phyloP scores from a whole-genome alignment of 352 stramenopile species.

The Stephanocyclus meneghinianus region DNA sequence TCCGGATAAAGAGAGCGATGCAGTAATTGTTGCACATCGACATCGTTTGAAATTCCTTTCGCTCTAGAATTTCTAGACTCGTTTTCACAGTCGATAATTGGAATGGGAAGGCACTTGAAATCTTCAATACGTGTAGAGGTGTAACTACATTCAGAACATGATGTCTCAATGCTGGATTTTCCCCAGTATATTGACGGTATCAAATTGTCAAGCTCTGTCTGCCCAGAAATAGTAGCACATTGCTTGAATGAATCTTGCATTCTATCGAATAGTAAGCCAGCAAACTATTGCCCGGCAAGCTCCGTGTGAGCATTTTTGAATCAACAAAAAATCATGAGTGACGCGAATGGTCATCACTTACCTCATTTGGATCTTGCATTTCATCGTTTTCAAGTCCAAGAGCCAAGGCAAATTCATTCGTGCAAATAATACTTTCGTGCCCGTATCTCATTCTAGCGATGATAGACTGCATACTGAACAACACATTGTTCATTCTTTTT shows the following conservation, averaged over 20 bases:
- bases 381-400: conserved; percentile 75
- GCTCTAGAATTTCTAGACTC: conserved; percentile 40
- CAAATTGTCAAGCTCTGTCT: conserved; percentile 53
- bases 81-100: conserved; percentile 54
- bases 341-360: conserved; percentile 14
- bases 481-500: conserved; percentile 60
- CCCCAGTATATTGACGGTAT: conserved; percentile 69
- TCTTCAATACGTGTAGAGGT: conserved; percentile 57
- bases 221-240: conserved; percentile 30
- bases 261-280: conserved; percentile 75
- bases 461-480: conserved; percentile 72
- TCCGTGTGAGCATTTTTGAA: background rate
- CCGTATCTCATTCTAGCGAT: conserved; percentile 70
- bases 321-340: background rate
- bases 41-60: conserved; percentile 37
- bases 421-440: conserved; percentile 58
- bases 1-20: conserved; percentile 67
- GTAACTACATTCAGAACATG: conserved; percentile 58
- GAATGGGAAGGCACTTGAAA: conserved; percentile 76
- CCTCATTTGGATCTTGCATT: conserved; percentile 84
- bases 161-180: conserved; percentile 59
- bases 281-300: conserved; percentile 57
- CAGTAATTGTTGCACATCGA: conserved; percentile 72
- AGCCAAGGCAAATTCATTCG: conserved; percentile 70
- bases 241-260: conserved; percentile 78